phyloP scores from a whole-genome alignment of 2,329 filamentous ascomycete species.

The Pseudodiploospora longispora region DNA sequence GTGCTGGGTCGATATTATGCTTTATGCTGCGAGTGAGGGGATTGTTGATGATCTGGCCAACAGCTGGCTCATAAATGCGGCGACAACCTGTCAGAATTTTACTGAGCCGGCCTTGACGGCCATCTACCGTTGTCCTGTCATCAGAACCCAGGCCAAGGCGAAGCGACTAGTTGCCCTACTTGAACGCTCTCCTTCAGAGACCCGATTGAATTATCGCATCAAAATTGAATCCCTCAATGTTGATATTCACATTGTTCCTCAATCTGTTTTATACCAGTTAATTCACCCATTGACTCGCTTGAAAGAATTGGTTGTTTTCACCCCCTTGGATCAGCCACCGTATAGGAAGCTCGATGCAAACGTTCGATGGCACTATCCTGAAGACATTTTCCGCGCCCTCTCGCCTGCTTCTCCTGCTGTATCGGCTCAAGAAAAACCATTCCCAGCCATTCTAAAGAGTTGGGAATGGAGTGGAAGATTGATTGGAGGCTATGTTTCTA shows the following conservation, averaged over 20 bases:
- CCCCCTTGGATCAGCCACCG: slow-evolving; percentile 59
- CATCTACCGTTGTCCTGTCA: slow-evolving; percentile 61
- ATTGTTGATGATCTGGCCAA: slow-evolving; percentile 35
- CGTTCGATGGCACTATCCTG: slow-evolving; percentile 63
- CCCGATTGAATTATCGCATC: slow-evolving; percentile 54
- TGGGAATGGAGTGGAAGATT: slow-evolving; percentile 57
- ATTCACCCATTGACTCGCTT: slow-evolving; percentile 59
- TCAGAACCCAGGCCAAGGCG: slow-evolving; percentile 41
- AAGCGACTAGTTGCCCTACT: slow-evolving; percentile 45
- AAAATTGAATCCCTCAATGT: slow-evolving; percentile 66
- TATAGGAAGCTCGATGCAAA: slow-evolving; percentile 50
- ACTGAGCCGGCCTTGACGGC: slow-evolving; percentile 65
- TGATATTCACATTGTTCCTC: slow-evolving; percentile 57
- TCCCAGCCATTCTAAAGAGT: slow-evolving; percentile 34
- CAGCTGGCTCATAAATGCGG: slow-evolving; percentile 58
- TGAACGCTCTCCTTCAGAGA: slow-evolving; percentile 39
- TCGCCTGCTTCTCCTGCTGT: slow-evolving; percentile 37
- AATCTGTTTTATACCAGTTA: slow-evolving; percentile 36
- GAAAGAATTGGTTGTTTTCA: slow-evolving; percentile 62
- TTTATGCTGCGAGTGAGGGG: slow-evolving; percentile 50
- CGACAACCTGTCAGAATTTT: slow-evolving; percentile 56
- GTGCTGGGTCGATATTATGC: slow-evolving; percentile 62
- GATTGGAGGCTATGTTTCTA: slow-evolving; percentile 35
- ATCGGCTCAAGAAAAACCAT: slow-evolving; percentile 23
- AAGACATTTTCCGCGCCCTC: slow-evolving; percentile 57